Evolutionary conservation across 2,329 filamentous ascomycete genomes (phyloP).

Genomic region (Parafenestella ontariensis): DNA sequence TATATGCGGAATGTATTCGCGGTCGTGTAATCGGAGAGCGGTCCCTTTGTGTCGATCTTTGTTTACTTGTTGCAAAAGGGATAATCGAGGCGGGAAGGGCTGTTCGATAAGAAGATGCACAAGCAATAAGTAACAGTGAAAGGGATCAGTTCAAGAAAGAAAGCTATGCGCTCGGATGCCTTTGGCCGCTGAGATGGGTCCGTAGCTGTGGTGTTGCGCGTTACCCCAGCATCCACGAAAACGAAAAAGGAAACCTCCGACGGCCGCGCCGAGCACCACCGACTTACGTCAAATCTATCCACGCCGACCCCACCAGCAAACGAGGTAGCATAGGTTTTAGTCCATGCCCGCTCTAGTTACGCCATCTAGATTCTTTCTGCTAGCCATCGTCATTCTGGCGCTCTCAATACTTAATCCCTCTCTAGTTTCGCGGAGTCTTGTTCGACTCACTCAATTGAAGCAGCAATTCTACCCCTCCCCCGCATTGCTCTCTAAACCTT

Average conservation of each 20-base stretch:
- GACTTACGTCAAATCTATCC: constrained; percentile 15
- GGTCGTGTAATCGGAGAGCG: background rate
- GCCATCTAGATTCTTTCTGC: constrained; percentile 40
- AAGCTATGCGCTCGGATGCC: background rate
- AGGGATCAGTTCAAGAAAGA: background rate
- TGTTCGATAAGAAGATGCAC: background rate
- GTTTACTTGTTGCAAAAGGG: constrained; percentile 21
- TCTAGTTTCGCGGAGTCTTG: constrained; percentile 36
- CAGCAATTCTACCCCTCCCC: constrained; percentile 38
- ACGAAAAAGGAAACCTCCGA: constrained; percentile 29
- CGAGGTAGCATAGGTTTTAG: constrained; percentile 22
- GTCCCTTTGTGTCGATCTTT: constrained; percentile 28
- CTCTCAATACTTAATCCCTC: constrained; percentile 37
- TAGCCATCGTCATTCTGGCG: constrained; percentile 43
- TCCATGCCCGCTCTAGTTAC: constrained; percentile 31
- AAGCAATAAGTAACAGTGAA: background rate
- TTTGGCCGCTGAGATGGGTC: background rate
- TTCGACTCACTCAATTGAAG: constrained; percentile 40
- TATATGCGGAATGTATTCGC: background rate
- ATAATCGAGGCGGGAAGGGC: background rate
- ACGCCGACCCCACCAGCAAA: constrained; percentile 21
- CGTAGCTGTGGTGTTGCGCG: constrained; percentile 11
- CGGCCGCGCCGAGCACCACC: constrained; percentile 16
- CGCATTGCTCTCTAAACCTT: constrained; percentile 19
- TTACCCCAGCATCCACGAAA: constrained; percentile 16